Base-by-base conservation (phyloP, 1,139 yeast genomes). In the Candida sojae region DNA sequence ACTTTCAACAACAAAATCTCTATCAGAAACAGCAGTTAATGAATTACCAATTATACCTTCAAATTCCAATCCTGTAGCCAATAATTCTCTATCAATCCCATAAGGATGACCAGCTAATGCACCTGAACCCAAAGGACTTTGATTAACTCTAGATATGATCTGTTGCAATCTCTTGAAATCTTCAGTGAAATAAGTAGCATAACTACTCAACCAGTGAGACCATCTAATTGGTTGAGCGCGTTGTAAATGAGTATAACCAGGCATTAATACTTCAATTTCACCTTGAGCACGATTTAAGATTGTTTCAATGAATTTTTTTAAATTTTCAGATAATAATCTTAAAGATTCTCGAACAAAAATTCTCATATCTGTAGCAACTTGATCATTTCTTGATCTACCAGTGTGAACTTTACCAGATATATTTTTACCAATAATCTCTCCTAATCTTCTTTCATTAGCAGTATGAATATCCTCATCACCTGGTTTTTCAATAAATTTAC, bases 101-200 rank as follows among this genome's bases (percentile, higher is more conserved):
- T 92, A 93, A 43, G 99, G 99, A 66, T 93, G 99, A 47, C 99
- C 99, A 12, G 99, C 99, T 53, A 93, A 79, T 4, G 99, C 99
- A 60, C 99, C 99, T 8, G 93, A 84, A 39, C 99, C 99, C 53
- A 93, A 78, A 38, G 99, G 99, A 40, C 91, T 86, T 57, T 80
- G 83, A 67, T 95, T 95, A 50, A 91, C 84, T 68, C 99, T 84
- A 52, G 75, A 84, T 57, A 87, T 80, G 46, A 93, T 79, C 70
- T 93, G 95, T 56, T 80, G 73, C 59, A 95, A 78, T 65, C 99
- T 83, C 64, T 88, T 83, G 70, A 86, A 84, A 64, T 93, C 99
- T 63, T 90, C 92, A 11, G 92, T 82, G 67, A 95, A 86, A 67
- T 91, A 93, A 3, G 98, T 93, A 38, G 97, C 98, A 63, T 93